Evolutionary conservation across 495 filamentous ascomycete genomes (phyloP).

Genomic region (Penicillium chermesinum): DNA sequence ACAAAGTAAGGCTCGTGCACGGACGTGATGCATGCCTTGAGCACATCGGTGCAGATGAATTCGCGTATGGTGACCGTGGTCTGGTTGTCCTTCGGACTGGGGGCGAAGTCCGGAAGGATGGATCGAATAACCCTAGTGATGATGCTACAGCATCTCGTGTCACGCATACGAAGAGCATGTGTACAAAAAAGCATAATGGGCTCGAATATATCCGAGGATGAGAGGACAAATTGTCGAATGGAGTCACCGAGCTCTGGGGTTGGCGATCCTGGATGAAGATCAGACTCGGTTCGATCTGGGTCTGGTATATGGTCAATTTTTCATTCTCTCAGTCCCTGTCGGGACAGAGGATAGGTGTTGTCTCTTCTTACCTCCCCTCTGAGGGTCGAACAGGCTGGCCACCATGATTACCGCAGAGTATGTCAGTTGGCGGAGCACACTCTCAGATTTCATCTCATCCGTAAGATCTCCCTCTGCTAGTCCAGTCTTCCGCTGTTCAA

Average conservation of each 20-base stretch:
- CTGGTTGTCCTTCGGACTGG: constrained; percentile 36
- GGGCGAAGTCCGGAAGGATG: constrained; percentile 73
- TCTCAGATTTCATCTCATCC: constrained; percentile 97
- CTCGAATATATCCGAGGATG: constrained; percentile 71
- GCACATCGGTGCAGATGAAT: constrained; percentile 80
- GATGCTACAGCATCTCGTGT: constrained; percentile 80
- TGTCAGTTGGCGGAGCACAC: constrained; percentile 88
- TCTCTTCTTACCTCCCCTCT: constrained; percentile 42
- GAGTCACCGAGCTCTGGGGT: constrained; percentile 39
- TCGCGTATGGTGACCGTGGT: constrained; percentile 73
- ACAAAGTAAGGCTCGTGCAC: constrained; percentile 95
- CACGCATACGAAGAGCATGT: constrained; percentile 83
- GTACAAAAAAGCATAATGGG: constrained; percentile 87
- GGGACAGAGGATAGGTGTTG: neutral
- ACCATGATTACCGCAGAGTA: constrained; percentile 89
- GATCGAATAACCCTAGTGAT: constrained; percentile 79
- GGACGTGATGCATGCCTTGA: constrained; percentile 77
- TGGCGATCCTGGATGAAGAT: constrained; percentile 36
- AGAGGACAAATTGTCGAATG: constrained; percentile 75
- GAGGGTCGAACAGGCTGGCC: constrained; percentile 76
- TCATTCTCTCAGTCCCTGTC: neutral
- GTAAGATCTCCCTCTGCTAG: constrained; percentile 66
- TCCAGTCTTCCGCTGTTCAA: constrained; percentile 59
- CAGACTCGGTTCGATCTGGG: constrained; percentile 36
- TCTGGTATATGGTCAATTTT: constrained; percentile 16